These are phyloP conservation scores for Glycine soja DNA, from an alignment of 306 rosid species.

Conservation along the genomic window DNA sequence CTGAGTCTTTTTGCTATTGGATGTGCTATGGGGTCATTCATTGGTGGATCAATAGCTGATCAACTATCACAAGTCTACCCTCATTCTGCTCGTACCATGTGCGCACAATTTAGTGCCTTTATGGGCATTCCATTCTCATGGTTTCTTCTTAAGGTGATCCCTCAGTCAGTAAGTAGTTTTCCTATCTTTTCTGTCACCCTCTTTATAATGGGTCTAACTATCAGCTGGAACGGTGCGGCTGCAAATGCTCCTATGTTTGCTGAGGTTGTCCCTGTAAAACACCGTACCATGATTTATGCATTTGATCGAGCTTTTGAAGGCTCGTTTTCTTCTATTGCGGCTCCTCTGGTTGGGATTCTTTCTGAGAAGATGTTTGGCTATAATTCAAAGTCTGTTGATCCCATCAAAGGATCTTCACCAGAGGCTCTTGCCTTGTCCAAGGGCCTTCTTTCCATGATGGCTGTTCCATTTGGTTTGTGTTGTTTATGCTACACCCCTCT, in stretches of 20 bases:
- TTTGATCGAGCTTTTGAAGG: slow-evolving; percentile 98
- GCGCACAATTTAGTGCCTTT: slow-evolving; percentile 93
- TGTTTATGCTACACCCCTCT: slow-evolving; percentile 91
- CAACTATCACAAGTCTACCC: slow-evolving; percentile 68
- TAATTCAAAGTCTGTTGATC: slow-evolving; percentile 75
- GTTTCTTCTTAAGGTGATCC: slow-evolving; percentile 77
- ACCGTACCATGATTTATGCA: slow-evolving; percentile 96
- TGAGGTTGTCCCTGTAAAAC: slow-evolving; percentile 88
- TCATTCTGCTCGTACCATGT: slow-evolving; percentile 85
- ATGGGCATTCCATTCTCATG: slow-evolving; percentile 97
- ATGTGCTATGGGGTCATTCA: slow-evolving; percentile 79
- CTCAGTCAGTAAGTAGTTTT: slow-evolving; percentile 82
- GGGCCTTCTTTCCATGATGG: slow-evolving; percentile 93
- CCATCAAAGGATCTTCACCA: slow-evolving; percentile 64
- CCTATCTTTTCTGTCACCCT: slow-evolving; percentile 74
- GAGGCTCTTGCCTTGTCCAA: slow-evolving; percentile 92
- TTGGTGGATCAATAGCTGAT: slow-evolving; percentile 89
- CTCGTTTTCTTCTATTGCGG: slow-evolving; percentile 90
- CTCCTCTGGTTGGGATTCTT: slow-evolving; percentile 96
- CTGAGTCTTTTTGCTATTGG: slow-evolving; percentile 87
- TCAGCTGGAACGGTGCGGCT: slow-evolving; percentile 93
- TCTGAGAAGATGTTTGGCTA: slow-evolving; percentile 90
- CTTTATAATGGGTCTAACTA: slow-evolving; percentile 85
- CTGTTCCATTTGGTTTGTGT: slow-evolving; percentile 85
- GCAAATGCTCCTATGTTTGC: slow-evolving; percentile 94